These are phyloP conservation scores for Sistotremastrum niveocremeum DNA, from an alignment of 768 basidiomycete species.

Conservation along the genomic window DNA sequence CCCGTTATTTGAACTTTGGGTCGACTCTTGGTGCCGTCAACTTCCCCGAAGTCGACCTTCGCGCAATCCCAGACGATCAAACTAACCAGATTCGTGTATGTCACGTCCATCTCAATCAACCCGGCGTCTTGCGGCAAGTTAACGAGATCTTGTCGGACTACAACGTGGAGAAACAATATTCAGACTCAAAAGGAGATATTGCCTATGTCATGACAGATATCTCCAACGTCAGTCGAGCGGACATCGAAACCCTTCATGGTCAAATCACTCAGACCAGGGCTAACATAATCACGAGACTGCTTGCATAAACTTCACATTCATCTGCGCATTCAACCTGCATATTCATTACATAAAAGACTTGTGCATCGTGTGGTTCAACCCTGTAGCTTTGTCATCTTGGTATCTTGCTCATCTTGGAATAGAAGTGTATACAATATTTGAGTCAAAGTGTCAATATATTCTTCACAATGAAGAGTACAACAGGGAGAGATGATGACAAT, in stretches of 20 bases:
- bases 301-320: slow-evolving; percentile 29
- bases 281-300: slow-evolving; percentile 82
- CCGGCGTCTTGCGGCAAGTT: slow-evolving; percentile 87
- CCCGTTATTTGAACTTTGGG: slow-evolving; percentile 86
- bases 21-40: slow-evolving; percentile 89
- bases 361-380: slow-evolving; percentile 22
- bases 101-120: slow-evolving; percentile 90
- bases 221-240: slow-evolving; percentile 69
- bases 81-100: slow-evolving; percentile 77
- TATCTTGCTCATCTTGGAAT: no score
- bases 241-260: slow-evolving; percentile 67
- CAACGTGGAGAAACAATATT: slow-evolving; percentile 99
- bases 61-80: slow-evolving; percentile 79
- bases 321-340: neutral
- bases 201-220: slow-evolving; percentile 98
- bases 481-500: neutral
- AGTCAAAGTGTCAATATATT: neutral
- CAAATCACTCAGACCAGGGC: slow-evolving; percentile 65
- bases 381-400: slow-evolving; percentile 6
- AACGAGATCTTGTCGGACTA: slow-evolving; percentile 89
- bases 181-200: slow-evolving; percentile 88
- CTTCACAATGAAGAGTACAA: slow-evolving; percentile 4
- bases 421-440: no score
- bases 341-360: slow-evolving; percentile 12
- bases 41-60: slow-evolving; percentile 96